Conservation (phyloP, 2,329 filamentous ascomycete species). For the Lomentospora prolificans region DNA sequence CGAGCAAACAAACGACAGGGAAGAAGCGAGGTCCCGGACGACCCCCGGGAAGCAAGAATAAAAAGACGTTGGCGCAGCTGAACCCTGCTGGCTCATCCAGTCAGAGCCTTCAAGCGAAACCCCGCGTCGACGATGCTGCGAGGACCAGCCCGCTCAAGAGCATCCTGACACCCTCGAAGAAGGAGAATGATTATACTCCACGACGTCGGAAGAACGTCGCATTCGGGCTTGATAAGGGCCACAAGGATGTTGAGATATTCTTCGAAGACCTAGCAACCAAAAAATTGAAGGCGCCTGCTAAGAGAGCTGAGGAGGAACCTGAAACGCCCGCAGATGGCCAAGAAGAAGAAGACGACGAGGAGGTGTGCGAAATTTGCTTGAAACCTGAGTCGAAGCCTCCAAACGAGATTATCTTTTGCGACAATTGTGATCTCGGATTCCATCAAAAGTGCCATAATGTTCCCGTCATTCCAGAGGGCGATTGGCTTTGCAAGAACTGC, state of each 20-base stretch:
- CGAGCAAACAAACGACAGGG: conserved; percentile 7
- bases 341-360: conserved; percentile 35
- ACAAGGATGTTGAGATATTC: conserved; percentile 31
- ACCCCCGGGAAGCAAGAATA: conserved; percentile 11
- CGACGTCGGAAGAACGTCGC: conserved; percentile 44
- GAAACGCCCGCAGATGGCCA: conserved; percentile 16
- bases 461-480: conserved; percentile 46
- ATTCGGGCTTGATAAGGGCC: conserved; percentile 29
- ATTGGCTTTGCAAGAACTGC: conserved; percentile 54
- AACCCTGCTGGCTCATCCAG: background rate
- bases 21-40: conserved; percentile 11
- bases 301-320: conserved; percentile 20
- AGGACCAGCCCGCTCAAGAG: conserved; percentile 31
- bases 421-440: conserved; percentile 51
- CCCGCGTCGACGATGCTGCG: background rate
- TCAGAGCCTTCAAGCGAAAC: background rate
- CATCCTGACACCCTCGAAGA: conserved; percentile 46
- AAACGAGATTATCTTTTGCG: conserved; percentile 56
- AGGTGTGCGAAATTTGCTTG: conserved; percentile 47
- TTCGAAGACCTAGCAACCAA: conserved; percentile 42
- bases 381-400: conserved; percentile 46
- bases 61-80: background rate
- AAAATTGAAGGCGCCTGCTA: conserved; percentile 15
- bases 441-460: conserved; percentile 54
- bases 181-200: conserved; percentile 18